phyloP scores from a whole-genome alignment of 176 grass and related monocot genomes.

The Eleusine indica region DNA sequence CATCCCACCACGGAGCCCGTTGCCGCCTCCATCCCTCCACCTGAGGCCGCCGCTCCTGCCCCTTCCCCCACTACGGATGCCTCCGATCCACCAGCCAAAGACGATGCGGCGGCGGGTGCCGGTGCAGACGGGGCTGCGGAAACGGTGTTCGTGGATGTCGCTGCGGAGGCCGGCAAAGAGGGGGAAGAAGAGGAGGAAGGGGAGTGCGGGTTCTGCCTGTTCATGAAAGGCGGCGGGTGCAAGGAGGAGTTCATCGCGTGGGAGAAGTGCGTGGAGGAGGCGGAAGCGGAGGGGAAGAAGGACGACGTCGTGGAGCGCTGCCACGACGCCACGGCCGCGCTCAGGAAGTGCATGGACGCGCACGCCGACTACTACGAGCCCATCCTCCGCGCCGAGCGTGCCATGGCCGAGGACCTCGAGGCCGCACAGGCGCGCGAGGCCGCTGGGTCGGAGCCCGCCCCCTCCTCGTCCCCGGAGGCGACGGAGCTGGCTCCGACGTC shows the following conservation, averaged over 20 bases:
- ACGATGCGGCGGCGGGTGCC: neutral
- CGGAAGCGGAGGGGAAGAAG: constrained; percentile 42
- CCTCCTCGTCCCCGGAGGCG: neutral
- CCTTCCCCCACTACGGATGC: neutral
- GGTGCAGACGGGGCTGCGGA: neutral
- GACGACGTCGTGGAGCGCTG: constrained; percentile 76
- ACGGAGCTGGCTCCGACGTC: neutral
- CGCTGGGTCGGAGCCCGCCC: neutral
- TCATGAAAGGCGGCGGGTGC: constrained; percentile 98
- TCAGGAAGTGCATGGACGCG: constrained; percentile 84
- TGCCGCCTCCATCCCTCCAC: neutral
- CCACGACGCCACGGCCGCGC: constrained; percentile 50
- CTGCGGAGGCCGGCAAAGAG: neutral
- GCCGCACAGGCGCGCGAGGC: constrained; percentile 17
- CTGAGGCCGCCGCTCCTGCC: neutral
- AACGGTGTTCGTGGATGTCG: constrained; percentile 34
- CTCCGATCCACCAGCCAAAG: constrained; percentile 8
- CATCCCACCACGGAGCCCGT: neutral
- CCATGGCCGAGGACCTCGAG: constrained; percentile 55
- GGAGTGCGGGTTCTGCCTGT: constrained; percentile 92
- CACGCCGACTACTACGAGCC: constrained; percentile 81
- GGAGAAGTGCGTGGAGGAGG: constrained; percentile 89
- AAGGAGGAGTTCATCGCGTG: constrained; percentile 78
- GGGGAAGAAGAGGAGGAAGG: constrained; percentile 51
- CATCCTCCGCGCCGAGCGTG: constrained; percentile 65